Conservation (phyloP, 1,284 basidiomycete species). For the Trametes hirsuta region DNA sequence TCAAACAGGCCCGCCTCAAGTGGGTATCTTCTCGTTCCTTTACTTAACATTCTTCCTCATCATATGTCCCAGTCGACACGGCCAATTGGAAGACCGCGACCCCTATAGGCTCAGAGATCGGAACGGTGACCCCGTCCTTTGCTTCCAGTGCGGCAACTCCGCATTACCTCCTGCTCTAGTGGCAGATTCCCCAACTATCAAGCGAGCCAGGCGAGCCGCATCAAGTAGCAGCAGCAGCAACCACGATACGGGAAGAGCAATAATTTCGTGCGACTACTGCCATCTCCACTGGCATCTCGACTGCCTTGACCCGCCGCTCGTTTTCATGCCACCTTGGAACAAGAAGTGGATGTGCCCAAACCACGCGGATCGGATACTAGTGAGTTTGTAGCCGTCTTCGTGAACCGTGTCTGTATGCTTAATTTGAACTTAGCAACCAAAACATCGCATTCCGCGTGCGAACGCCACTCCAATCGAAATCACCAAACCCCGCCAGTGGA, state of each 20-base stretch:
- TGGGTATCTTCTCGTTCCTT: conserved; percentile 42
- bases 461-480: conserved; percentile 71
- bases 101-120: conserved; percentile 86
- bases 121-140: conserved; percentile 81
- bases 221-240: conserved; percentile 23
- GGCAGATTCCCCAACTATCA: conserved; percentile 54
- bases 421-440: conserved; percentile 56
- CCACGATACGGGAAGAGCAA: conserved; percentile 64
- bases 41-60: conserved; percentile 24
- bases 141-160: conserved; percentile 87
- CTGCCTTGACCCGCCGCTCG: conserved; percentile 90
- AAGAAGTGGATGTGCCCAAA: conserved; percentile 99
- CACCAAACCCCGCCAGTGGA: conserved; percentile 68
- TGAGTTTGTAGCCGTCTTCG: conserved; percentile 40
- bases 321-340: conserved; percentile 82
- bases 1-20: conserved; percentile 81
- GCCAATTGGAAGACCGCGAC: conserved; percentile 91
- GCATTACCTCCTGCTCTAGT: conserved; percentile 59
- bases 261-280: conserved; percentile 97
- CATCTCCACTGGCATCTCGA: conserved; percentile 96
- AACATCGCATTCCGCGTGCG: conserved; percentile 76
- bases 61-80: conserved; percentile 70
- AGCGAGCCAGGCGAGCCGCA: conserved; percentile 52
- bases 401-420: neutral
- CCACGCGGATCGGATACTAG: conserved; percentile 83